A percentile compares a stretch with the other conserved stretches of the same genome.
phyloP scores from a whole-genome alignment of 1,139 yeast species.

The Candida sanyaensis region DNA sequence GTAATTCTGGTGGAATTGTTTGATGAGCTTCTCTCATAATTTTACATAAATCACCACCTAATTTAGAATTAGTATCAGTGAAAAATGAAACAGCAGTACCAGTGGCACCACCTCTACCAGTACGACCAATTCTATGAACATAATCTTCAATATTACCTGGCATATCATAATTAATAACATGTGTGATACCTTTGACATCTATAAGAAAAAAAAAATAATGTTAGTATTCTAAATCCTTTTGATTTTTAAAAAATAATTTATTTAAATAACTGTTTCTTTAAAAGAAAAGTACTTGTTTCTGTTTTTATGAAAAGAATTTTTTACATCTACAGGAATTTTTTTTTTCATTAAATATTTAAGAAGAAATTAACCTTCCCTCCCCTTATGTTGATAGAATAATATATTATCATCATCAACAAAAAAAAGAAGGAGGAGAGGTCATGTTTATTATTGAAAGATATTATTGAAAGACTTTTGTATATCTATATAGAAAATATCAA shows the following conservation, averaged over 20 bases:
- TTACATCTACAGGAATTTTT: constrained; percentile 11
- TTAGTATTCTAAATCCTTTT: too few species aligned
- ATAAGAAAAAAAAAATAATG: constrained; percentile 23
- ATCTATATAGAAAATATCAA: constrained; percentile 1
- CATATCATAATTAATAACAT: constrained; percentile 93
- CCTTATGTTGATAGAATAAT: too few species aligned
- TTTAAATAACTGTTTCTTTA: background rate
- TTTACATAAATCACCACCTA: constrained; percentile 88
- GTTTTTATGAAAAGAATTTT: background rate
- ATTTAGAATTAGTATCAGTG: constrained; percentile 82
- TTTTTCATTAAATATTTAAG: background rate
- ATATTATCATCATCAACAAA: background rate
- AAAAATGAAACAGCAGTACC: constrained; percentile 97
- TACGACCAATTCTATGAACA: constrained; percentile 95
- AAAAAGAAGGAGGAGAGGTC: background rate
- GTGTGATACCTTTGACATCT: constrained; percentile 97
- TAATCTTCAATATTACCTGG: constrained; percentile 98
- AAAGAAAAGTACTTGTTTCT: background rate
- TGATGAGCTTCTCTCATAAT: constrained; percentile 97
- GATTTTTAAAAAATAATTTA: too few species aligned
- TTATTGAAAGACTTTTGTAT: background rate
- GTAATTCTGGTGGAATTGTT: constrained; percentile 68
- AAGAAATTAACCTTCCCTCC: background rate
- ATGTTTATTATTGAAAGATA: background rate
- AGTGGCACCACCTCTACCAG: constrained; percentile 96